Evolutionary conservation across 305 asterid genomes (phyloP), one percentile per base, ranked within the genome.

Genomic region (Solanum hybrid): DNA sequence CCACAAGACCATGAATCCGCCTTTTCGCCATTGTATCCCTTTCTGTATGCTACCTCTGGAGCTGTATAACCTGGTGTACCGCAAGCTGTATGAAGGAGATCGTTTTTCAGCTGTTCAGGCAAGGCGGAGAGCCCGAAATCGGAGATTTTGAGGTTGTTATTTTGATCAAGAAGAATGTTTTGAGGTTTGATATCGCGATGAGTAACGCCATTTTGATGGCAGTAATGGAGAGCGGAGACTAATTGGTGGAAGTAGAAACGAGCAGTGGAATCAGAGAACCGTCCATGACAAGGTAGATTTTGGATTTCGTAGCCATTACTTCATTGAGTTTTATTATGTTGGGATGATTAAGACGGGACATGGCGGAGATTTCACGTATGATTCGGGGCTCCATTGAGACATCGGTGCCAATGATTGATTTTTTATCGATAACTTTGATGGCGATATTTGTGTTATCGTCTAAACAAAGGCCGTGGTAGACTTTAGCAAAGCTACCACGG

Each of bases 1-100:
- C 99, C 99, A 85, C 99, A 97, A 0, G 99, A 97, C 99, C 99
- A 97, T 0, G 98, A 97, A 86, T 97, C 99, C 6, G 98, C 98
- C 92, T 94, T 96, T 36, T 93, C 92, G 7, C 98, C 99, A 82
- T 95, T 95, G 87, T 96, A 97, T 0, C 97, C 99, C 22, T 92
- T 93, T 1, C 96, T 94, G 27, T 86, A 89, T 26, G 95, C 92
- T 0, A 96, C 97, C 78, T 96, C 99, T 17, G 98, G 99, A 11
- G 98, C 99, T 27, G 98, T 94, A 90, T 94, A 96, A 5, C 98
- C 98, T 78, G 99, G 98, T 10, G 98, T 96, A 1, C 98, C 98
- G 82, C 99, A 96, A 10, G 98, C 94, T 0, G 99, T 96, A 86
- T 92, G 92, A n/a, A 96, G 88, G 16, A 95, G 91, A 22, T 93